Evolutionary conservation across 805 yeast species (phyloP).

Genomic region (Limtongia smithiae): DNA sequence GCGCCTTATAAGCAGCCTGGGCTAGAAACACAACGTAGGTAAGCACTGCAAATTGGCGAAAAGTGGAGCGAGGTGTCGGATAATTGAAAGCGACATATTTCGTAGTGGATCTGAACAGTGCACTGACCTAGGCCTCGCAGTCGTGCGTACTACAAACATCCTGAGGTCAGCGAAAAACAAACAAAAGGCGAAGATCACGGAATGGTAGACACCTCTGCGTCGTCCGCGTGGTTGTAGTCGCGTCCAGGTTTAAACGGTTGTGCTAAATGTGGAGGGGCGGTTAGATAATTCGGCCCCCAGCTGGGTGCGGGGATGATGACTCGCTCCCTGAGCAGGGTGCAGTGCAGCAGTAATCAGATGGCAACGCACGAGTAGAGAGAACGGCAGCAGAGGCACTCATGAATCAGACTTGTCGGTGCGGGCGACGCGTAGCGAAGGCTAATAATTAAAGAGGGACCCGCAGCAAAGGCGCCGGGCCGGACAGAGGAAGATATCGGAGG

Average conservation of each 20-base stretch:
- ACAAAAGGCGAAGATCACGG: not conserved
- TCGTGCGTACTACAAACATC: slow-evolving; percentile 55
- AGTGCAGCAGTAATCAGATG: not conserved
- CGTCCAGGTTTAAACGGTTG: slow-evolving; percentile 27
- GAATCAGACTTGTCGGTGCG: not conserved
- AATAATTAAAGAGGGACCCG: not conserved
- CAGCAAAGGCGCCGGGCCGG: too few species aligned
- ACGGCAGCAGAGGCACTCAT: slow-evolving; percentile 16
- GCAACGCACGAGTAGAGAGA: slow-evolving; percentile 16
- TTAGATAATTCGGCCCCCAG: too few species aligned
- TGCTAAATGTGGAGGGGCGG: not conserved
- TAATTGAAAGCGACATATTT: not conserved
- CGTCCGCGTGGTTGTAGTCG: slow-evolving; percentile 43
- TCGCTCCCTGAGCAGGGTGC: too few species aligned
- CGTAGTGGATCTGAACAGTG: not conserved
- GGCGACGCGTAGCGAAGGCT: not conserved
- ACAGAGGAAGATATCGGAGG: too few species aligned
- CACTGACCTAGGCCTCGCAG: slow-evolving; percentile 47
- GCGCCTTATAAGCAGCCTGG: slow-evolving; percentile 56
- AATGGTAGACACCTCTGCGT: slow-evolving; percentile 24
- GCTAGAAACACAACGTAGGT: slow-evolving; percentile 43
- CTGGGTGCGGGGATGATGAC: too few species aligned
- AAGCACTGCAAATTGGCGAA: not conserved
- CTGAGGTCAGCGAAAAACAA: not conserved
- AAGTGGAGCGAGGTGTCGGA: not conserved